Percentiles rank a stretch among this genome's conserved stretches.
Evolutionary conservation across 495 filamentous ascomycete species (phyloP).

Genomic region (Aspergillus sclerotioniger): DNA sequence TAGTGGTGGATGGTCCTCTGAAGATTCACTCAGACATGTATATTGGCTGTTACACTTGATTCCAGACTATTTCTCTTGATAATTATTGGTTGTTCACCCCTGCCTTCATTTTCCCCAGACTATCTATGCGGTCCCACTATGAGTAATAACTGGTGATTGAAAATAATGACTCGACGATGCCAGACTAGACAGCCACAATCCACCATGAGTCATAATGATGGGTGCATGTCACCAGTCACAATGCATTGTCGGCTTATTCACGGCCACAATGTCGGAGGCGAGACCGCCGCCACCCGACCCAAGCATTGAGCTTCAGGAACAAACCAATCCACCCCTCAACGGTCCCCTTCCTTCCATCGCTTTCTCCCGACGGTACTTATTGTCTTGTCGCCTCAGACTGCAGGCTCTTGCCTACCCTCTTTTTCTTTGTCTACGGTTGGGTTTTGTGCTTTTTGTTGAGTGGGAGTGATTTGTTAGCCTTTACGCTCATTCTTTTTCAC

Average conservation of each 20-base stretch:
- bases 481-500: not conserved
- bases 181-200: not conserved
- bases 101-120: not conserved
- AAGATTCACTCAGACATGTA: not conserved
- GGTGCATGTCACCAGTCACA: not conserved
- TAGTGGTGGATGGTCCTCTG: conserved; percentile 2
- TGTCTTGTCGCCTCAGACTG: not conserved
- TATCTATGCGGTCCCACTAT: conserved; percentile 10
- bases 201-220: conserved; percentile 15
- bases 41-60: not conserved
- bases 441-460: not conserved
- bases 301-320: conserved; percentile 1
- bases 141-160: conserved; percentile 11
- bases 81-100: too few relatives aligned
- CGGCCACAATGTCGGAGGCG: not conserved
- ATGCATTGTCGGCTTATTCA: not conserved
- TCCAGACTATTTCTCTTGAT: not conserved
- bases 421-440: not conserved
- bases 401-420: not conserved
- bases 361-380: not conserved
- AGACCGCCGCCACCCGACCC: conserved; percentile 5
- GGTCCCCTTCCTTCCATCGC: not conserved
- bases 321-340: not conserved
- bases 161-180: conserved; percentile 9
- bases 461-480: not conserved